These are phyloP conservation scores for Grosmannia huntii DNA, from an alignment of 2,329 filamentous ascomycete species.

Conservation along the genomic window DNA sequence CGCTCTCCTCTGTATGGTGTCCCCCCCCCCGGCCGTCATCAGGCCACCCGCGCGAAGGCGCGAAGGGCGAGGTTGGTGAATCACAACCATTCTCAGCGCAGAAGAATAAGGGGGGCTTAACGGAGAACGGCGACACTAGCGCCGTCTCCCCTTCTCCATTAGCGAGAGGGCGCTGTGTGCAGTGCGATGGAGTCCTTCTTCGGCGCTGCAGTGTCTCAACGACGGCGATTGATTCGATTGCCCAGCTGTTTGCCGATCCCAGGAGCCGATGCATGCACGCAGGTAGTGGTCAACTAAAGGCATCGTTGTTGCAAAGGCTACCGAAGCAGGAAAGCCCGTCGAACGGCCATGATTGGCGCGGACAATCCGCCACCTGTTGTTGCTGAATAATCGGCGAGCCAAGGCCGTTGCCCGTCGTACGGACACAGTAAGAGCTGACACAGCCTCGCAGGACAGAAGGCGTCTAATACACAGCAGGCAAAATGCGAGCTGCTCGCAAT, in stretches of 20 bases:
- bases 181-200: no score
- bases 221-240: not conserved
- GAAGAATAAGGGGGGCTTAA: not conserved
- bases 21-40: not conserved
- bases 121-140: not conserved
- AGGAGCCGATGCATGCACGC: not conserved
- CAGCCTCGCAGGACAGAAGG: no score
- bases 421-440: no score
- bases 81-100: not conserved
- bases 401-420: no score
- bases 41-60: conserved; percentile 1
- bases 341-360: not conserved
- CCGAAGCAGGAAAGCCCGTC: no score
- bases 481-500: no score
- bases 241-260: not conserved
- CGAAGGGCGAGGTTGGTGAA: not conserved
- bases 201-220: no score
- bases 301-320: not conserved
- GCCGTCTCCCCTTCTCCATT: not conserved
- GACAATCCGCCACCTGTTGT: not conserved
- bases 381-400: not conserved
- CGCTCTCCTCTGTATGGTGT: not conserved
- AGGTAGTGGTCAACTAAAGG: no score
- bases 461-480: no score
- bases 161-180: not conserved